These are phyloP conservation scores for Furcasterigmium sp. DNA, from an alignment of 2,329 filamentous ascomycete genomes.

Conservation along the genomic window DNA sequence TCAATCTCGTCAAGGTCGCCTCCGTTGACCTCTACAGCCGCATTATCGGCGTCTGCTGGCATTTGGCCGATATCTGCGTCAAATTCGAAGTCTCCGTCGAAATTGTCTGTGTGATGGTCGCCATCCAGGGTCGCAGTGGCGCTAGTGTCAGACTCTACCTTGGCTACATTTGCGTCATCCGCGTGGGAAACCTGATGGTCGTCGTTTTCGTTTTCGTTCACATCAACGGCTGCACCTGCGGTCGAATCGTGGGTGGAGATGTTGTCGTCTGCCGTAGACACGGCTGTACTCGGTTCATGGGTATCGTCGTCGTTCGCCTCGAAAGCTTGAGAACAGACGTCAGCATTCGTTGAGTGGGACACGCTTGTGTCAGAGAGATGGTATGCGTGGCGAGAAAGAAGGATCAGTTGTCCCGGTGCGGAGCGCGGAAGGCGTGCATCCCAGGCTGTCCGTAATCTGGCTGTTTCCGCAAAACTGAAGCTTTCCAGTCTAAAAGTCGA, in stretches of 20 bases:
- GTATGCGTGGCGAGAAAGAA: neutral
- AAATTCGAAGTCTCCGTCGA: slow-evolving; percentile 24
- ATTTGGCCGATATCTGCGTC: slow-evolving; percentile 10
- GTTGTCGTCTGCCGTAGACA: no score
- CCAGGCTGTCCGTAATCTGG: neutral
- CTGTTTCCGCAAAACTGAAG: neutral
- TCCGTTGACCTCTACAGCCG: neutral
- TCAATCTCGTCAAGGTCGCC: slow-evolving; percentile 18
- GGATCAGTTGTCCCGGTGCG: neutral
- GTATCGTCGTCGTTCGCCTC: slow-evolving; percentile 13
- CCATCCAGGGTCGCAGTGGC: slow-evolving; percentile 26
- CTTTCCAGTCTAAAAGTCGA: neutral
- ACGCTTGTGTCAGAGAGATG: slow-evolving; percentile 5
- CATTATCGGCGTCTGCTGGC: neutral
- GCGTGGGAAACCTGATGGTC: neutral
- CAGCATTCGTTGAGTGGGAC: slow-evolving; percentile 17
- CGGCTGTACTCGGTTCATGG: no score
- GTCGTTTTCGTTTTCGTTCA: slow-evolving; percentile 4
- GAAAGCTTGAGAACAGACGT: slow-evolving; percentile 16
- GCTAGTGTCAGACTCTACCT: slow-evolving; percentile 16
- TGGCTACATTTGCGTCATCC: slow-evolving; percentile 4
- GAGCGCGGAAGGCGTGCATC: neutral
- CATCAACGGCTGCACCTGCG: neutral
- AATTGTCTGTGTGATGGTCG: slow-evolving; percentile 16
- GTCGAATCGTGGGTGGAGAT: neutral